Evolutionary conservation across 2,329 filamentous ascomycete genomes (phyloP), one percentile per base, ranked within the genome.

Genomic region (Trichoderma hamatum): DNA sequence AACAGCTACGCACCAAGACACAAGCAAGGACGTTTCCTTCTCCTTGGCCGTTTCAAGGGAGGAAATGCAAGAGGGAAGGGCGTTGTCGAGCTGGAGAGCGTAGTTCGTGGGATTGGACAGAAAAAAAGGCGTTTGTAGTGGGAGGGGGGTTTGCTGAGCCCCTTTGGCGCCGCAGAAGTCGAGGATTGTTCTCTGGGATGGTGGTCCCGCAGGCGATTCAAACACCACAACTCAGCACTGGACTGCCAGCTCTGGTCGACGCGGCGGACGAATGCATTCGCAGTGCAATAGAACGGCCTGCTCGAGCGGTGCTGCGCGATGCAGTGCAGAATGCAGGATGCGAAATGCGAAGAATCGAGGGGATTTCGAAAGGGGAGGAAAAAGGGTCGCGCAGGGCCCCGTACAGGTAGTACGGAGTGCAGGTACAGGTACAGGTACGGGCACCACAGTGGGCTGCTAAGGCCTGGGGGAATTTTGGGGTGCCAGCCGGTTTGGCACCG

Each of bases 291-390:
- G 56, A 59, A 61, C 9, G 65, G 32, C 49, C 49, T 68, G 58
- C 49, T 63, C 24, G 36, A 63, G 56, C 43, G 46, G 55, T 54
- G 51, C 62, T 14, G 30, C 28, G 58, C 58, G 28, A 28, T 28
- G 51, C 62, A 36, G 43, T 32, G 46, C 49, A 68, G 28, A 60
- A 49, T 32, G 65, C 56, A 58, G 56, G 36, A 51, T 54, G 65
- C 65, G 43, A 36, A 59, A 67, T 61, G 65, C 65, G 28, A 58
- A 58, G 43, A 67, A 46, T 59, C 63, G 63, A 67, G 63, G 63
- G 54, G 63, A 67, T 59, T 59, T 59, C 63, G 54, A 67, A 67
- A 67, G 63, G 63, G 63, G 63, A 67, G 63, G 56, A 54, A 68
- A 43, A 68, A 68, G 65, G 65, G 65, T 68, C 46, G 65, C 65